Base-by-base conservation (phyloP, 2,329 filamentous ascomycete species). In the Cladosporium sphaerospermum region DNA sequence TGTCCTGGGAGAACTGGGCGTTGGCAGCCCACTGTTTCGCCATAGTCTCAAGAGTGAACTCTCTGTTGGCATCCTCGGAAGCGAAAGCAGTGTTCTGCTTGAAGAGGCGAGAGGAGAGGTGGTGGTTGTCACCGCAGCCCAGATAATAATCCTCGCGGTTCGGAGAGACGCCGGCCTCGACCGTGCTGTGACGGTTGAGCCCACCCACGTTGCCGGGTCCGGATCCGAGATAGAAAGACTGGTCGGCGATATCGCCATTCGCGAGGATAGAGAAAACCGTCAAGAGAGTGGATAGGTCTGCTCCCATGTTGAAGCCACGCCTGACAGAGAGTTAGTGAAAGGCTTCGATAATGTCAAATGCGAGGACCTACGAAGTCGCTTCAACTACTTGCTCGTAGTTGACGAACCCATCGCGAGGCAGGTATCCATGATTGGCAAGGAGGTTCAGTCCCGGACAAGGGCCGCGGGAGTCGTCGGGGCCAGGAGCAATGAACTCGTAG, bases 241-340 rank as follows among this genome's bases (percentile, higher is more conserved):
- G 54, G 28, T 59, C 60, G 23, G 55, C 50, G 39, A 60, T 56
- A 54, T 65, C 60, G 47, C 62, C 66, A 52, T 63, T 60, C 16
- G 65, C 60, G 7, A 66, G 57, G 4, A 63, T 53, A 9, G 64
- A 61, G 54, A 64, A 67, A 10, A 69, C 59, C 36, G 61, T 62
- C 28, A 74, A 63, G 34, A 73, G 61, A 18, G 64, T 64, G 19
- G 69, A 62, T 44, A 74, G 65, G 46, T 72, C 70, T 13, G 63
- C 43, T 8, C 62, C 68, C 68, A 73, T 71, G 57, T 70, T 70
- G 62, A 70, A 71, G 10, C 67, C 60, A 43, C 57, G 56, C 23
- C 23, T 28, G 3, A 18, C 44, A 7, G 7, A 28, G 23, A 5
- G 23, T 28, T 28, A 28, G 7, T 28, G 23, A 28, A 28, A 7